These are phyloP conservation scores for Trypanosoma scelopori DNA, from an alignment of 208 protist species.

Conservation along the genomic window DNA sequence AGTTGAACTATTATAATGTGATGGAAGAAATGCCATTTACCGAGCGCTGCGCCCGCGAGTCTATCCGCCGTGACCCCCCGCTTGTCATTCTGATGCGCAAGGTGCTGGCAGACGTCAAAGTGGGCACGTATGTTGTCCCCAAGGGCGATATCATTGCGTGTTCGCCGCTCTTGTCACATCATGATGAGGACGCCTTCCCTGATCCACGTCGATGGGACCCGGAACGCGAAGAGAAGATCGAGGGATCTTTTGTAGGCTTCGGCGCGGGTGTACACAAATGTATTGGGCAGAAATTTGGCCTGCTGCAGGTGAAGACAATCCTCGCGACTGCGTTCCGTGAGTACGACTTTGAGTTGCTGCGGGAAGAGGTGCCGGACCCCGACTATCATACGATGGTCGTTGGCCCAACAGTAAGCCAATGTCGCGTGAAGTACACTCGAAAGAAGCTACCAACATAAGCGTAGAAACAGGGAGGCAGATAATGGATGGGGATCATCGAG, in stretches of 20 bases:
- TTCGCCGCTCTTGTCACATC: conserved; percentile 81
- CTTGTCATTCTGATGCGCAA: conserved; percentile 93
- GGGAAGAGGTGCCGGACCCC: conserved; percentile 63
- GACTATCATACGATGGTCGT: conserved; percentile 92
- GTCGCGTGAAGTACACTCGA: conserved; percentile 72
- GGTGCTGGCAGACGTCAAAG: conserved; percentile 76
- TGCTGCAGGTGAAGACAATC: conserved; percentile 93
- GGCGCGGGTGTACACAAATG: conserved; percentile 91
- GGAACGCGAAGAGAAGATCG: conserved; percentile 82
- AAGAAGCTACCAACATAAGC: conserved; percentile 31
- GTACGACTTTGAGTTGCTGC: conserved; percentile 87
- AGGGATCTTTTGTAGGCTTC: conserved; percentile 84
- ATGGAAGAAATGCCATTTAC: conserved; percentile 91
- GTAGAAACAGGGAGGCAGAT: not conserved
- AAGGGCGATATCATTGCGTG: conserved; percentile 85
- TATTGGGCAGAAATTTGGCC: conserved; percentile 93
- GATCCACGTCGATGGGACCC: conserved; percentile 86
- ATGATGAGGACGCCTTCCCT: conserved; percentile 81
- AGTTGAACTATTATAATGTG: conserved; percentile 87
- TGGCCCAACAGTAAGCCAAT: conserved; percentile 66
- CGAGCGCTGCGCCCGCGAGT: conserved; percentile 84
- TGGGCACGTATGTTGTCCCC: conserved; percentile 85
- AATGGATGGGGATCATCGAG: not conserved
- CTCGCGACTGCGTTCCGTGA: conserved; percentile 80
- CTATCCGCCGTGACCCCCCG: conserved; percentile 91